Conservation (phyloP, 306 rosid genomes). For the Vigna hirtella region DNA sequence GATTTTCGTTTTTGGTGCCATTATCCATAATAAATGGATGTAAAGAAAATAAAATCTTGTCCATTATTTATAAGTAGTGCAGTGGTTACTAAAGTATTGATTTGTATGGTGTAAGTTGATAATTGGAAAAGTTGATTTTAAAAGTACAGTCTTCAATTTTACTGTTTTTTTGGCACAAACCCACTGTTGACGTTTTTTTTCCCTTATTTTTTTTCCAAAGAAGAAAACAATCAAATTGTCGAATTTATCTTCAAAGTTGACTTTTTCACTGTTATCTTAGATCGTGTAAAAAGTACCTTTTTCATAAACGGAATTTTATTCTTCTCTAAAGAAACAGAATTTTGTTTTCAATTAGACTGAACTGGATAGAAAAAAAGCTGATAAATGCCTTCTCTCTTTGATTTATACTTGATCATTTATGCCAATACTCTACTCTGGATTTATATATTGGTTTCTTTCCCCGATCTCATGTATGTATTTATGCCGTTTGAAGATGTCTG, state of each 20-base stretch:
- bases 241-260: background rate
- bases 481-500: conserved; percentile 68
- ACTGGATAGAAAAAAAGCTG: background rate
- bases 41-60: background rate
- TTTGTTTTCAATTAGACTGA: background rate
- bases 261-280: background rate
- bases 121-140: background rate
- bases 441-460: conserved; percentile 32
- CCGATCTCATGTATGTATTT: conserved; percentile 35
- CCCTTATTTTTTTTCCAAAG: background rate
- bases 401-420: conserved; percentile 15
- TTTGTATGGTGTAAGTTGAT: background rate
- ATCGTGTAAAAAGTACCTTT: background rate
- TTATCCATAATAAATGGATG: background rate
- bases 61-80: background rate
- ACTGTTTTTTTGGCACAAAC: too few species aligned
- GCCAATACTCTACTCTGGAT: conserved; percentile 26
- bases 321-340: background rate
- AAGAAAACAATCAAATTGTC: background rate
- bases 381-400: conserved; percentile 2
- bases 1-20: too few species aligned
- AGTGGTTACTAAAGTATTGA: background rate
- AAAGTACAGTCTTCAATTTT: background rate
- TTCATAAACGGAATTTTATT: background rate
- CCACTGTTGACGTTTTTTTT: background rate